A percentile compares a stretch with the other conserved stretches of the same genome.
Conservation (phyloP, 805 yeast genomes). For the Candida quercuum region DNA sequence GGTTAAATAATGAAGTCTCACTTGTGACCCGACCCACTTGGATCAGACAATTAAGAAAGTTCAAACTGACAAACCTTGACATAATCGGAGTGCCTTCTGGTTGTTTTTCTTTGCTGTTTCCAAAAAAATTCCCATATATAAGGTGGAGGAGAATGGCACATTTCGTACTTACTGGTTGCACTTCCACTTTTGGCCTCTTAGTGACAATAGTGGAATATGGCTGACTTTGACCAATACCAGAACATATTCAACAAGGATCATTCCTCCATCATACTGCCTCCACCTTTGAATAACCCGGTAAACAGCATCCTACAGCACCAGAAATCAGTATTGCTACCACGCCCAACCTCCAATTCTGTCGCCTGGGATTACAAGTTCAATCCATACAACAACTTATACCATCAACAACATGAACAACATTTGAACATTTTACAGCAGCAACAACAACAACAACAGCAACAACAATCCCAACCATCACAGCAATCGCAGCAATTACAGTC, state of each 20-base stretch:
- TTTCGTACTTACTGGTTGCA: too few relatives aligned
- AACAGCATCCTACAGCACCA: slow-evolving; percentile 5
- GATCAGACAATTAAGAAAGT: too few relatives aligned
- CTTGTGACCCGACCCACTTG: too few relatives aligned
- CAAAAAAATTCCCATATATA: too few relatives aligned
- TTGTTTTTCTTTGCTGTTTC: too few relatives aligned
- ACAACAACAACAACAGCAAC: slow-evolving; percentile 7
- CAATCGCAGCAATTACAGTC: slow-evolving; percentile 3
- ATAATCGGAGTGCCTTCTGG: too few relatives aligned
- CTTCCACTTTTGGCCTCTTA: too few relatives aligned
- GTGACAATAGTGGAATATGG: not conserved
- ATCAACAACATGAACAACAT: not conserved
- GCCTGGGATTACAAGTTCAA: not conserved
- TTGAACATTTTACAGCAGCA: slow-evolving; percentile 3
- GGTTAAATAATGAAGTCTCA: too few relatives aligned
- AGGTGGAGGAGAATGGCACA: too few relatives aligned
- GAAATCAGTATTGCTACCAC: slow-evolving; percentile 12
- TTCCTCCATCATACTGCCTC: slow-evolving; percentile 10
- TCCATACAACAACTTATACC: not conserved
- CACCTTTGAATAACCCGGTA: slow-evolving; percentile 9
- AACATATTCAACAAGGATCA: not conserved
- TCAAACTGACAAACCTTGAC: too few relatives aligned
- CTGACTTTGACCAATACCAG: not conserved
- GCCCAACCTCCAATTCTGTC: slow-evolving; percentile 4
- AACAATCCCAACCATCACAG: slow-evolving; percentile 1